Conservation (phyloP, 2,329 filamentous ascomycete species). For the Fusarium humuli region DNA sequence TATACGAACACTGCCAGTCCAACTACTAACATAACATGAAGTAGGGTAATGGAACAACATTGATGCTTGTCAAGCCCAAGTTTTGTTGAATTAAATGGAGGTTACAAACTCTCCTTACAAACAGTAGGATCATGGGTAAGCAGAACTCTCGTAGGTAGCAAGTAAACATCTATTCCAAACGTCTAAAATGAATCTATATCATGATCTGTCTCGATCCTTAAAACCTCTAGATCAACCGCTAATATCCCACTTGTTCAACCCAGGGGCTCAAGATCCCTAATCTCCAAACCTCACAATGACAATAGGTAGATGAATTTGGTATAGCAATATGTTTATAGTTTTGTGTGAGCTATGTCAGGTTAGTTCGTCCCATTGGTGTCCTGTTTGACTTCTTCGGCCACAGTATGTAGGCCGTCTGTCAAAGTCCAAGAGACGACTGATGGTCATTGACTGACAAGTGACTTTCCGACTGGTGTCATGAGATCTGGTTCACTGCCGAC, state of each 20-base stretch:
- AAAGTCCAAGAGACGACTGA: not conserved
- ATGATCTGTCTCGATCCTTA: not conserved
- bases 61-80: not conserved
- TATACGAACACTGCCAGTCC: not conserved
- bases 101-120: not conserved
- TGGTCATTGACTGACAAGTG: not conserved
- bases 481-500: not conserved
- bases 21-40: not conserved
- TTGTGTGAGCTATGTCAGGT: not conserved
- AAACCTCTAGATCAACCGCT: not conserved
- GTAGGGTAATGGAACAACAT: not conserved
- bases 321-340: slow-evolving; percentile 6
- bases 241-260: not conserved
- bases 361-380: not conserved
- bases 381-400: too few relatives aligned
- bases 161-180: not conserved
- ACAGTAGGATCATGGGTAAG: not conserved
- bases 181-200: not conserved
- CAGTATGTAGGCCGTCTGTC: not conserved
- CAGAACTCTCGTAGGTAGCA: not conserved
- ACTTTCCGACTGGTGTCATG: not conserved
- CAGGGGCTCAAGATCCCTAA: not conserved
- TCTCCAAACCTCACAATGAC: not conserved
- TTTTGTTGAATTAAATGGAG: not conserved
- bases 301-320: not conserved